These are phyloP conservation scores for Penicillium turbatum DNA, from an alignment of 495 filamentous ascomycete genomes.

Conservation along the genomic window DNA sequence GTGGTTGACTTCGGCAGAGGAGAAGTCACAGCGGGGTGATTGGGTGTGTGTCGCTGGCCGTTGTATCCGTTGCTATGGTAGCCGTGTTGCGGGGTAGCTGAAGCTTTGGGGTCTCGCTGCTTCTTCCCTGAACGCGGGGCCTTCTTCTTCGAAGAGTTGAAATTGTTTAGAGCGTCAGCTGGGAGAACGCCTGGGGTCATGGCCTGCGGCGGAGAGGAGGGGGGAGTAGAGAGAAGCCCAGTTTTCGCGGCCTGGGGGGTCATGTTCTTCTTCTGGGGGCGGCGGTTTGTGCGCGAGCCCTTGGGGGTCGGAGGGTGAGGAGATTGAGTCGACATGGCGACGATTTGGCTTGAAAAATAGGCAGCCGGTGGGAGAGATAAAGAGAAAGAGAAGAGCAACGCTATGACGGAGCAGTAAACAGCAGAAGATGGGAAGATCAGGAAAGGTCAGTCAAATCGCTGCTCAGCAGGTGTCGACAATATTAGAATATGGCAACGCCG, in stretches of 20 bases:
- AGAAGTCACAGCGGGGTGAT: constrained; percentile 38
- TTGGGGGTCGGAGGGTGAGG: constrained; percentile 39
- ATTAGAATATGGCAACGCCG: constrained; percentile 19
- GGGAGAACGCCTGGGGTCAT: constrained; percentile 33
- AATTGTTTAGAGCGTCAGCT: constrained; percentile 33
- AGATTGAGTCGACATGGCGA: constrained; percentile 44
- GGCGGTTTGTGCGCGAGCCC: constrained; percentile 38
- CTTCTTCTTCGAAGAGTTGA: constrained; percentile 37
- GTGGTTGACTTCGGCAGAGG: constrained; percentile 45
- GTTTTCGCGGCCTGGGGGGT: constrained; percentile 33
- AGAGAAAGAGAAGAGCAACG: constrained; percentile 17
- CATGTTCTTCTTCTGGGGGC: constrained; percentile 32
- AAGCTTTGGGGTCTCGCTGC: constrained; percentile 27
- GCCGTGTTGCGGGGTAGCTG: constrained; percentile 24
- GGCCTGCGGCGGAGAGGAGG: constrained; percentile 41
- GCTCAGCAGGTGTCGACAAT: constrained; percentile 37
- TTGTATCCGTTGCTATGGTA: constrained; percentile 11
- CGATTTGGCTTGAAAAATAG: constrained; percentile 45
- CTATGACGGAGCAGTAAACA: constrained; percentile 16
- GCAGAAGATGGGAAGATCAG: constrained; percentile 14
- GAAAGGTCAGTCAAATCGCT: constrained; percentile 27
- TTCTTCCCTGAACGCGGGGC: constrained; percentile 37
- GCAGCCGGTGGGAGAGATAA: constrained; percentile 35
- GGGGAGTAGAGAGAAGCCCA: constrained; percentile 37
- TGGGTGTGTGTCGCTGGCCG: constrained; percentile 28